Conservation (phyloP, 768 basidiomycete species). For the Suillus spraguei region DNA sequence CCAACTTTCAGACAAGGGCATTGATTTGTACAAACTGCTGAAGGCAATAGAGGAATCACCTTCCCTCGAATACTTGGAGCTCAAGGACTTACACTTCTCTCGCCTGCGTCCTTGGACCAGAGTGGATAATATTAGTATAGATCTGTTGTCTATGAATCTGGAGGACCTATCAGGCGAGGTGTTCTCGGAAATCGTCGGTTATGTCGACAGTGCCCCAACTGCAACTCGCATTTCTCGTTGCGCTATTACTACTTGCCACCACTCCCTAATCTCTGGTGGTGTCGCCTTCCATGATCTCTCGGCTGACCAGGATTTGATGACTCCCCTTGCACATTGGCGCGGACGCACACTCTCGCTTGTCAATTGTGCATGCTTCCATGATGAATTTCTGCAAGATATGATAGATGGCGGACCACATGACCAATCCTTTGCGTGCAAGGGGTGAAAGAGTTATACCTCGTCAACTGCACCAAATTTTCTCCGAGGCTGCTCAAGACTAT, state of each 20-base stretch:
- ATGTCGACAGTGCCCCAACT: not conserved
- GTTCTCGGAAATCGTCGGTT: conserved; percentile 6
- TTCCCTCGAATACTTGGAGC: not conserved
- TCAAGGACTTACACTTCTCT: conserved; percentile 8
- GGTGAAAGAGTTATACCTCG: conserved; percentile 6
- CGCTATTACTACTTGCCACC: not conserved
- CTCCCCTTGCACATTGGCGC: conserved; percentile 4
- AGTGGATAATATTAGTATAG: not conserved
- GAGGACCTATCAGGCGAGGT: conserved; percentile 8
- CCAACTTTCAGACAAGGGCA: not conserved
- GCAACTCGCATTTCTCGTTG: conserved; percentile 4
- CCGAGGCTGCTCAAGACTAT: not conserved
- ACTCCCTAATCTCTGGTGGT: conserved; percentile 5
- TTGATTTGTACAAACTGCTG: conserved; percentile 9
- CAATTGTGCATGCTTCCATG: conserved; percentile 6
- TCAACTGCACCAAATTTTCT: conserved; percentile 3
- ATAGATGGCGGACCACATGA: conserved; percentile 3
- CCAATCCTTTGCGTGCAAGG: conserved; percentile 2
- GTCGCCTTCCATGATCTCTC: not conserved
- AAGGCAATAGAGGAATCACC: conserved; percentile 2
- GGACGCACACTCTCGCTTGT: conserved; percentile 4
- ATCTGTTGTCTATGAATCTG: conserved; percentile 1
- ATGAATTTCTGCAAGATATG: conserved; percentile 10
- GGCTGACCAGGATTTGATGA: conserved; percentile 7
- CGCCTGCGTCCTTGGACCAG: conserved; percentile 10